Evolutionary conservation across 2,329 filamentous ascomycete genomes (phyloP).

Genomic region (Colletotrichum orchidophilum): DNA sequence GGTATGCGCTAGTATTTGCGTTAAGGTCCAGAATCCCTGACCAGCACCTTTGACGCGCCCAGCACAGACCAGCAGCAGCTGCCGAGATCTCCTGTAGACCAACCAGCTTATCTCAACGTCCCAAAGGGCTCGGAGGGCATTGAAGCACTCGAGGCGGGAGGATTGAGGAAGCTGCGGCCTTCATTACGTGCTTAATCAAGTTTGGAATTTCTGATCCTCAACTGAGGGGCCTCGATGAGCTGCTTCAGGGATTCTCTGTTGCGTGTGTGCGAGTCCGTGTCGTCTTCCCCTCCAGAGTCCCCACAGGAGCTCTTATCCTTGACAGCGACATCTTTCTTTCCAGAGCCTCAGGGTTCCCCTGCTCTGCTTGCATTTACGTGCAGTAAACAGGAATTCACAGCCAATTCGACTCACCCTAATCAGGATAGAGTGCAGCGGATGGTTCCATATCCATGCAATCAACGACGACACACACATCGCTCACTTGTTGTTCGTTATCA

Average conservation of each 20-base stretch:
- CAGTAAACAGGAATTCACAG: not conserved
- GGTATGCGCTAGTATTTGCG: not conserved
- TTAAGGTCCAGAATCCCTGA: not conserved
- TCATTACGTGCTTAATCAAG: not conserved
- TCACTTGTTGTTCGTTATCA: not conserved
- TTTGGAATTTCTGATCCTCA: not conserved
- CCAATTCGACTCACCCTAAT: not conserved
- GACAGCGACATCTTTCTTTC: not conserved
- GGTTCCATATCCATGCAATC: not conserved
- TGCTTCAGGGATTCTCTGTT: not conserved
- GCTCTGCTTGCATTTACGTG: not conserved
- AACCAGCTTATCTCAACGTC: constrained; percentile 4
- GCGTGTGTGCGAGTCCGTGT: too few relatives aligned
- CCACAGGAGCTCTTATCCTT: not conserved
- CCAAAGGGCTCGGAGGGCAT: too few relatives aligned
- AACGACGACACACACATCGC: not conserved
- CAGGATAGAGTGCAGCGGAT: not conserved
- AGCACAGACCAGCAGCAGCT: not conserved
- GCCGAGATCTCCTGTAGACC: constrained; percentile 15
- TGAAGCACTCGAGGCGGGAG: not conserved
- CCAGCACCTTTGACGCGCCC: too few relatives aligned
- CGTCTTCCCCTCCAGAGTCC: not conserved
- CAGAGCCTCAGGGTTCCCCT: not conserved
- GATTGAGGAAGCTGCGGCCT: not conserved
- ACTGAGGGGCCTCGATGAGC: not conserved